Percentiles rank a stretch among this genome's conserved stretches.
phyloP scores from a whole-genome alignment of 2,329 filamentous ascomycete species.

The Aspergillus persii region DNA sequence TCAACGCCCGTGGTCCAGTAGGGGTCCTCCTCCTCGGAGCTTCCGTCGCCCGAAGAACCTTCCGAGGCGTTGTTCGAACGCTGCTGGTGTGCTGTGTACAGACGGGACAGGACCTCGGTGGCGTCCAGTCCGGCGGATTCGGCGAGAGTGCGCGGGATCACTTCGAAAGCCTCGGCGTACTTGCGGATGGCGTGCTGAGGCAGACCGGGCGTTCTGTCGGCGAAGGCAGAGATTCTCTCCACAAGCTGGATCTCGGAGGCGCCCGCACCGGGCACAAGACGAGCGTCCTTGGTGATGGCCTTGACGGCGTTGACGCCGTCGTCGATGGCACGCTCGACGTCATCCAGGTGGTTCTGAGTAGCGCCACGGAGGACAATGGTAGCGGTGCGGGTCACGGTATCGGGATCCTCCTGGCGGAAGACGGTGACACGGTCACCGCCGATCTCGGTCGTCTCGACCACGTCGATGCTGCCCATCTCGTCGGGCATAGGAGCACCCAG shows the following conservation, averaged over 20 bases:
- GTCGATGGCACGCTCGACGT: conserved; percentile 93
- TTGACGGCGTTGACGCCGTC: conserved; percentile 99
- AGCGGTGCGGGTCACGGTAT: conserved; percentile 85
- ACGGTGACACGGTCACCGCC: conserved; percentile 97
- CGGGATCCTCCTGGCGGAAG: conserved; percentile 80
- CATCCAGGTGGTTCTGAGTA: conserved; percentile 96
- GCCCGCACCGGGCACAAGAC: conserved; percentile 89
- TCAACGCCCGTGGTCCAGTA: conserved; percentile 92
- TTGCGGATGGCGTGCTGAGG: conserved; percentile 97
- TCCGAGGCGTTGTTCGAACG: conserved; percentile 31
- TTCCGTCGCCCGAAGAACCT: conserved; percentile 32
- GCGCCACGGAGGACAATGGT: conserved; percentile 92
- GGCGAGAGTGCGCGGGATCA: conserved; percentile 87
- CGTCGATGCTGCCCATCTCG: conserved; percentile 91
- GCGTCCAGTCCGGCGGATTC: conserved; percentile 95
- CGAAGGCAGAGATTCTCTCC: conserved; percentile 84
- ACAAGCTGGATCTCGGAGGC: conserved; percentile 93
- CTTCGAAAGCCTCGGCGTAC: conserved; percentile 95
- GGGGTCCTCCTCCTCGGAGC: conserved; percentile 63
- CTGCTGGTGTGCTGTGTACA: conserved; percentile 94
- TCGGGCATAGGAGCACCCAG: conserved; percentile 99
- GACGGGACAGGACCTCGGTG: conserved; percentile 87
- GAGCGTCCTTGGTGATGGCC: conserved; percentile 89
- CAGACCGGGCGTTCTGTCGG: conserved; percentile 87
- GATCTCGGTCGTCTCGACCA: conserved; percentile 97